These are phyloP conservation scores for Paramecium biaurelia DNA, from an alignment of 73 alveolate genomes.

Conservation along the genomic window DNA sequence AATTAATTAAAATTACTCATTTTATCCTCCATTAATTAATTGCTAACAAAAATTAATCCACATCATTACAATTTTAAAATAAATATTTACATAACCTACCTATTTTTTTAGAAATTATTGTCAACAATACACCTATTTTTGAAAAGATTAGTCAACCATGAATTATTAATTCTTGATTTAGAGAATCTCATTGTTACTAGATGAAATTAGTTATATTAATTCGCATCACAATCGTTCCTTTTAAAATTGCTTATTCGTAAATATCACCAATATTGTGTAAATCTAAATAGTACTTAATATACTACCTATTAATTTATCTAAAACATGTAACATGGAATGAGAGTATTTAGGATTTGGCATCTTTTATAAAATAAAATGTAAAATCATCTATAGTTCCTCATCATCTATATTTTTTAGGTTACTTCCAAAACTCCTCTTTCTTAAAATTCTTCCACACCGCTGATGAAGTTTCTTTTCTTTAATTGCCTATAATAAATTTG, in stretches of 20 bases:
- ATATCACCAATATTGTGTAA: neutral
- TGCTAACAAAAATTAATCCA: too few species aligned
- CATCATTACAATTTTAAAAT: too few species aligned
- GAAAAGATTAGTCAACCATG: too few species aligned
- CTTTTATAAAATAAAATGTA: neutral
- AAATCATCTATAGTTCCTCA: neutral
- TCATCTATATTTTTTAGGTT: neutral
- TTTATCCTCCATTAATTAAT: too few species aligned
- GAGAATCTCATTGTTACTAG: too few species aligned
- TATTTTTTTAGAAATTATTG: too few species aligned
- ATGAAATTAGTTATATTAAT: neutral
- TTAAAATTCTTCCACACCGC: neutral
- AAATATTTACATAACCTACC: too few species aligned
- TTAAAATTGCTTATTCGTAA: neutral
- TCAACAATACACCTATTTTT: too few species aligned
- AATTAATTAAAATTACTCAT: too few species aligned
- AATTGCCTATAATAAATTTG: neutral
- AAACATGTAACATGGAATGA: neutral
- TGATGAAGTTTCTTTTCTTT: neutral
- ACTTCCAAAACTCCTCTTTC: conserved; percentile 18
- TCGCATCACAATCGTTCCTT: neutral
- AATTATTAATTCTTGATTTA: too few species aligned
- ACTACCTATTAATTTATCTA: neutral
- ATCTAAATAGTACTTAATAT: neutral
- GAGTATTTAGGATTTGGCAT: conserved; percentile 13